phyloP scores from a whole-genome alignment of 805 yeast genomes.

The Cyberlindnera maclurae region DNA sequence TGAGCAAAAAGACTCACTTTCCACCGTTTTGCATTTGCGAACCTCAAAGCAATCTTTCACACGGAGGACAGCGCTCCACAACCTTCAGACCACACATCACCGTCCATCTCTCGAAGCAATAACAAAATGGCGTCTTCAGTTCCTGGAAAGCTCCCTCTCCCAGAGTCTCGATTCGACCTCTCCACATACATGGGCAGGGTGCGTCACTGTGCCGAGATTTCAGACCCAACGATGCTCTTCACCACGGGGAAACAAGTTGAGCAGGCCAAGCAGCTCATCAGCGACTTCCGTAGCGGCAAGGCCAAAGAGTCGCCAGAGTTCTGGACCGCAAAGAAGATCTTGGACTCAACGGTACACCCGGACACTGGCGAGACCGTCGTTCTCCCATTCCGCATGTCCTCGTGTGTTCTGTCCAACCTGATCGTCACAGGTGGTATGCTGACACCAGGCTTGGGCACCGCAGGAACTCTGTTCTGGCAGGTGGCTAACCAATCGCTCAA shows the following conservation, averaged over 20 bases:
- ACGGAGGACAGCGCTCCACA: background rate
- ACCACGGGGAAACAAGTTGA: conserved; percentile 59
- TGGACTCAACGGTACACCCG: conserved; percentile 93
- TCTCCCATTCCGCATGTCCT: conserved; percentile 95
- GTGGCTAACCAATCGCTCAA: conserved; percentile 94
- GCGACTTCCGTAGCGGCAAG: conserved; percentile 69
- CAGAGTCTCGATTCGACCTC: conserved; percentile 74
- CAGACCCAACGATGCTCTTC: conserved; percentile 86
- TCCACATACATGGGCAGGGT: conserved; percentile 90
- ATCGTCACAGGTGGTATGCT: conserved; percentile 97
- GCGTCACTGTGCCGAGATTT: conserved; percentile 84
- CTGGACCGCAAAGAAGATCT: conserved; percentile 81
- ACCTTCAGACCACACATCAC: background rate
- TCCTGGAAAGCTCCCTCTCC: conserved; percentile 74
- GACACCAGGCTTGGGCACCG: conserved; percentile 85
- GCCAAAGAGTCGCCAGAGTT: conserved; percentile 58
- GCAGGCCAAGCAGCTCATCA: conserved; percentile 55
- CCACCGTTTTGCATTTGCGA: too few species aligned
- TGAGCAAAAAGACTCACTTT: too few species aligned
- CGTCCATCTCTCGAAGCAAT: background rate
- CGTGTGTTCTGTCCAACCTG: conserved; percentile 86
- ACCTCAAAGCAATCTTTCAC: background rate
- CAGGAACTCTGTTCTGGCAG: conserved; percentile 96
- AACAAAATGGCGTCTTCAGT: conserved; percentile 76
- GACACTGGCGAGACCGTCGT: conserved; percentile 92